Evolutionary conservation across 2,329 filamentous ascomycete species (phyloP).

Genomic region (Sporothrix protearum): DNA sequence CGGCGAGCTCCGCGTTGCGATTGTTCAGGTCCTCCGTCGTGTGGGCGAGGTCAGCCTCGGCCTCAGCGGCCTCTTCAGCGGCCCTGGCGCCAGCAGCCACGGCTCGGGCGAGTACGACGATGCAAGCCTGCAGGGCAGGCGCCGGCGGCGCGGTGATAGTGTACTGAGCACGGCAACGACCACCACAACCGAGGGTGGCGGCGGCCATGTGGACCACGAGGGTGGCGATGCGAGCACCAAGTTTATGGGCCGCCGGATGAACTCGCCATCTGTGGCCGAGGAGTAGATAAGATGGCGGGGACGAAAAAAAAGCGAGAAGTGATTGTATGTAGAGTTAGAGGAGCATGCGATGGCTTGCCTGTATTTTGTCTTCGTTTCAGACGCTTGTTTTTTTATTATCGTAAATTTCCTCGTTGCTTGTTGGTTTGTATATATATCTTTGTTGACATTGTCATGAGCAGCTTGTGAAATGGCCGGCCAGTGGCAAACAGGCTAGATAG

Average conservation of each 20-base stretch:
- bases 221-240: slow-evolving; percentile 31
- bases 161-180: slow-evolving; percentile 26
- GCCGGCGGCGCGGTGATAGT: slow-evolving; percentile 26
- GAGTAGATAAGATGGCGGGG: background rate
- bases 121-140: background rate
- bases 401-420: background rate
- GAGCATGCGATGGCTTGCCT: background rate
- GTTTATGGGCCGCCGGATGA: slow-evolving; percentile 29
- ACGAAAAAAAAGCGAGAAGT: background rate
- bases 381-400: background rate
- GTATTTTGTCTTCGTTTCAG: background rate
- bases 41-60: slow-evolving; percentile 74
- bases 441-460: background rate
- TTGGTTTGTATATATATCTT: slow-evolving; percentile 13
- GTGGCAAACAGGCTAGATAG: background rate
- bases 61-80: slow-evolving; percentile 45
- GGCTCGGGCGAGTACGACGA: slow-evolving; percentile 20
- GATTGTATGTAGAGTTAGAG: background rate
- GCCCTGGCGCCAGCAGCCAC: background rate
- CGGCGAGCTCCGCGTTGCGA: slow-evolving; percentile 69
- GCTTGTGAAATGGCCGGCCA: background rate
- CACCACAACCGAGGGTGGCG: slow-evolving; percentile 17
- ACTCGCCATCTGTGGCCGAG: slow-evolving; percentile 19
- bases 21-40: slow-evolving; percentile 73
- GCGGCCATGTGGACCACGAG: slow-evolving; percentile 28